Conservation (phyloP, 331 rosid species). For the Quercus lobata region DNA sequence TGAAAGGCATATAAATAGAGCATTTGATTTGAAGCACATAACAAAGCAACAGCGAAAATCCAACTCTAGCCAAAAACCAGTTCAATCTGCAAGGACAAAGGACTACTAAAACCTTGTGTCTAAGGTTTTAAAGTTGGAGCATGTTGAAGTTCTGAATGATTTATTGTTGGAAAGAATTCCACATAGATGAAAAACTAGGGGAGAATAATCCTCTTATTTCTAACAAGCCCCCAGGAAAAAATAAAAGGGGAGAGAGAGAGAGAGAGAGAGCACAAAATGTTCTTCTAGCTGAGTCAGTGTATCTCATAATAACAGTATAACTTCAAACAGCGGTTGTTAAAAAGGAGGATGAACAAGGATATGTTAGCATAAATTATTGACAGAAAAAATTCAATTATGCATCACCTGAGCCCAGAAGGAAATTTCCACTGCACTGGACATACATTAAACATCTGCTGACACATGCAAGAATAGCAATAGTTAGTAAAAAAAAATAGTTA, state of each 20-base stretch:
- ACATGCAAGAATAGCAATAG: constrained; percentile 1
- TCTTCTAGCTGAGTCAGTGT: neutral
- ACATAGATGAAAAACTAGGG: neutral
- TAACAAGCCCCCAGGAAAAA: no score
- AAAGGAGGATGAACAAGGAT: neutral
- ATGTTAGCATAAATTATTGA: neutral
- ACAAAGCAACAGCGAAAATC: neutral
- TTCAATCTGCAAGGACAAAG: neutral
- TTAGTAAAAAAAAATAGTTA: constrained; percentile 1
- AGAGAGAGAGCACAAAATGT: neutral
- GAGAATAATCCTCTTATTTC: neutral
- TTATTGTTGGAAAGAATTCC: neutral
- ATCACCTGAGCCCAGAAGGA: constrained; percentile 39
- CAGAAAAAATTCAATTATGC: neutral
- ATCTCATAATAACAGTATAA: neutral
- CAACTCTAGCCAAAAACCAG: neutral
- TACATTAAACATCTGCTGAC: constrained; percentile 40
- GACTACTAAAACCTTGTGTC: neutral
- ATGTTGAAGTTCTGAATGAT: neutral
- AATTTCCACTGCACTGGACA: constrained; percentile 7
- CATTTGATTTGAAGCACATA: neutral
- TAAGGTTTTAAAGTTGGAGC: neutral
- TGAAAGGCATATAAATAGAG: neutral
- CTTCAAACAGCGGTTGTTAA: neutral
- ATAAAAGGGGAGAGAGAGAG: no score